Conservation (phyloP, 2,329 filamentous ascomycete genomes). For the Fusarium subglutinans region DNA sequence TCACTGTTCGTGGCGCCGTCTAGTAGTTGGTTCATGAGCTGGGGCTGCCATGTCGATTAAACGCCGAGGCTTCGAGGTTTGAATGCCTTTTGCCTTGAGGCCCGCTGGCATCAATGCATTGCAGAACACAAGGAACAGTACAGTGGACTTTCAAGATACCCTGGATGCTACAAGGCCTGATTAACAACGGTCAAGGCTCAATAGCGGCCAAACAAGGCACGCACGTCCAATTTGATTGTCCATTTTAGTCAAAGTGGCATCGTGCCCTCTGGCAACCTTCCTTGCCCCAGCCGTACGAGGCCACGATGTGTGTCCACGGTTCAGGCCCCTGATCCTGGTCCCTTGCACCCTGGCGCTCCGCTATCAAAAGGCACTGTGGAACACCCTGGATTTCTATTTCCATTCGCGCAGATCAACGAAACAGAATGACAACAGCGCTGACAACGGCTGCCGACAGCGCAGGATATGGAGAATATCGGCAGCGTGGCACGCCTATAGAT, state of each 20-base stretch:
- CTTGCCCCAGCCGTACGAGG: slow-evolving; percentile 31
- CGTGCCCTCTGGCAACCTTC: slow-evolving; percentile 26
- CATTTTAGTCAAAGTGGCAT: slow-evolving; percentile 28
- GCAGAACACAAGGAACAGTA: neutral
- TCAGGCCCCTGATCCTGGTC: slow-evolving; percentile 16
- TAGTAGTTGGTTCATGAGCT: neutral
- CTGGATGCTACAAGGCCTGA: neutral
- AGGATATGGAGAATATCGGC: slow-evolving; percentile 25
- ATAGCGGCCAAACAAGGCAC: slow-evolving; percentile 15
- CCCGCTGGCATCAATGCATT: slow-evolving; percentile 19
- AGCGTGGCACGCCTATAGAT: slow-evolving; percentile 27
- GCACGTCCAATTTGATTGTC: slow-evolving; percentile 8
- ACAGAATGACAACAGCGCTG: slow-evolving; percentile 22
- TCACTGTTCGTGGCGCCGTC: slow-evolving; percentile 14
- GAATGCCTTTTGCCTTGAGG: slow-evolving; percentile 19
- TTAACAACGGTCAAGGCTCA: neutral
- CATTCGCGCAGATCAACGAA: slow-evolving; percentile 8
- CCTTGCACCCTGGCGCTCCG: slow-evolving; percentile 19
- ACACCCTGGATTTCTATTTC: slow-evolving; percentile 18
- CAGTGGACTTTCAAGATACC: neutral
- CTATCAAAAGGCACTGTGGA: slow-evolving; percentile 12
- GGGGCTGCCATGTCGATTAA: slow-evolving; percentile 9
- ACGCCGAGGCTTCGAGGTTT: slow-evolving; percentile 12
- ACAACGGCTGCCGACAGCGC: slow-evolving; percentile 21
- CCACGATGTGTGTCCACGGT: slow-evolving; percentile 24